Percentiles rank a stretch among this genome's conserved stretches.
phyloP scores from a whole-genome alignment of 768 basidiomycete species.

The Hebeloma cylindrosporum region DNA sequence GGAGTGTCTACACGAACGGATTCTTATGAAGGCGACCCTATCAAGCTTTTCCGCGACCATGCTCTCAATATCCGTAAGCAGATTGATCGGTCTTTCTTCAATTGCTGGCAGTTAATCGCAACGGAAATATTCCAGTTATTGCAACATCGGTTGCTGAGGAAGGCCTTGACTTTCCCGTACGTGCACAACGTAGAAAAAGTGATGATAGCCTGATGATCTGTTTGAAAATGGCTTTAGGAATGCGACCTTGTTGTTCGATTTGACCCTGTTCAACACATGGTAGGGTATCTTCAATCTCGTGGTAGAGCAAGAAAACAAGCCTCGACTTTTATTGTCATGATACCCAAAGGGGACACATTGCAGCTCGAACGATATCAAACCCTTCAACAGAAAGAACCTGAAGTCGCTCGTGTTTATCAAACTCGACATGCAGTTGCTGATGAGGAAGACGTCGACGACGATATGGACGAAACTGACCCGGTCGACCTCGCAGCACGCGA shows the following conservation, averaged over 20 bases:
- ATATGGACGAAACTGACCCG: slow-evolving; percentile 43
- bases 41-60: slow-evolving; percentile 64
- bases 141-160: slow-evolving; percentile 91
- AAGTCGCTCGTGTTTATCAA: slow-evolving; percentile 64
- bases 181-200: slow-evolving; percentile 15
- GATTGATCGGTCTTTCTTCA: too few species aligned
- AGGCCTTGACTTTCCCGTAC: slow-evolving; percentile 84
- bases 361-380: slow-evolving; percentile 59
- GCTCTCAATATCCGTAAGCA: slow-evolving; percentile 69
- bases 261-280: slow-evolving; percentile 78
- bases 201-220: slow-evolving; percentile 1
- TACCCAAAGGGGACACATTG: slow-evolving; percentile 56
- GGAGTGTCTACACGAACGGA: slow-evolving; percentile 39
- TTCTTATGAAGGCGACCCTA: slow-evolving; percentile 55
- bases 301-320: slow-evolving; percentile 78
- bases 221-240: slow-evolving; percentile 51
- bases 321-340: slow-evolving; percentile 82
- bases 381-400: slow-evolving; percentile 61
- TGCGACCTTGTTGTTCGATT: slow-evolving; percentile 88
- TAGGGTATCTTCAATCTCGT: slow-evolving; percentile 86
- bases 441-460: slow-evolving; percentile 45
- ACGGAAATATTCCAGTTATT: slow-evolving; percentile 58
- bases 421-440: slow-evolving; percentile 39
- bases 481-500: slow-evolving; percentile 66
- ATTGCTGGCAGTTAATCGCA: too few species aligned